A percentile compares a stretch with the other conserved stretches of the same genome.
phyloP scores from a whole-genome alignment of 805 yeast genomes.

The Starmerella powellii region DNA sequence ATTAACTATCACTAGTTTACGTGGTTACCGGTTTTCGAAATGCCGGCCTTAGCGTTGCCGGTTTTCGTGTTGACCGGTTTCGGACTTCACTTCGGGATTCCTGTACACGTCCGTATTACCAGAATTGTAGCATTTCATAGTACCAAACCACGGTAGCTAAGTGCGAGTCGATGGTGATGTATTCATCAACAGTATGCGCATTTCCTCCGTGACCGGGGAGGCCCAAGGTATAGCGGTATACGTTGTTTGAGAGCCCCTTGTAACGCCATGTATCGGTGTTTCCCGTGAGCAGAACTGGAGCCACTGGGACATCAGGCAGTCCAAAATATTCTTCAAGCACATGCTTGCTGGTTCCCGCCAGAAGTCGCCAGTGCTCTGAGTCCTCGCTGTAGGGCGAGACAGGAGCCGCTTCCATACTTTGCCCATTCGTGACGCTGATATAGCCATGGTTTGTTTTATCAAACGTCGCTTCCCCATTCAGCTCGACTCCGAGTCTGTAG shows the following conservation, averaged over 20 bases:
- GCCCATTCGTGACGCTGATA: constrained; percentile 23
- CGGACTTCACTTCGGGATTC: too few species aligned
- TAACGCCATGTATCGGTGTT: constrained; percentile 62
- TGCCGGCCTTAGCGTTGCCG: too few species aligned
- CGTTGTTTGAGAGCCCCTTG: constrained; percentile 47
- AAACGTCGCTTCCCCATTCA: constrained; percentile 23
- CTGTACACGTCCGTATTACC: neutral
- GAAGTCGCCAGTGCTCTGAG: constrained; percentile 37
- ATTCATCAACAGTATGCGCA: constrained; percentile 55
- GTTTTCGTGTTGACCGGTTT: too few species aligned
- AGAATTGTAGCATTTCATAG: constrained; percentile 22
- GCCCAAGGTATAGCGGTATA: constrained; percentile 38
- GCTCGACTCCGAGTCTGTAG: constrained; percentile 36
- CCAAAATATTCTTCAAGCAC: constrained; percentile 38
- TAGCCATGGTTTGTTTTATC: constrained; percentile 32
- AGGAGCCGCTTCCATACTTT: constrained; percentile 41
- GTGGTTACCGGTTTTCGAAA: too few species aligned
- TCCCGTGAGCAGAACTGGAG: constrained; percentile 53
- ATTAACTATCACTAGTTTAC: too few species aligned
- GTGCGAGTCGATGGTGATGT: constrained; percentile 42
- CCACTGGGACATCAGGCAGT: constrained; percentile 34
- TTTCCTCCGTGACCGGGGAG: constrained; percentile 14
- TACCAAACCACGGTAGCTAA: constrained; percentile 30
- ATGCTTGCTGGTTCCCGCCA: constrained; percentile 52
- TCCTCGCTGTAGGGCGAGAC: constrained; percentile 34